Conservation (phyloP, 202 grass and related monocot genomes). For the Hordeum pubiflorum region DNA sequence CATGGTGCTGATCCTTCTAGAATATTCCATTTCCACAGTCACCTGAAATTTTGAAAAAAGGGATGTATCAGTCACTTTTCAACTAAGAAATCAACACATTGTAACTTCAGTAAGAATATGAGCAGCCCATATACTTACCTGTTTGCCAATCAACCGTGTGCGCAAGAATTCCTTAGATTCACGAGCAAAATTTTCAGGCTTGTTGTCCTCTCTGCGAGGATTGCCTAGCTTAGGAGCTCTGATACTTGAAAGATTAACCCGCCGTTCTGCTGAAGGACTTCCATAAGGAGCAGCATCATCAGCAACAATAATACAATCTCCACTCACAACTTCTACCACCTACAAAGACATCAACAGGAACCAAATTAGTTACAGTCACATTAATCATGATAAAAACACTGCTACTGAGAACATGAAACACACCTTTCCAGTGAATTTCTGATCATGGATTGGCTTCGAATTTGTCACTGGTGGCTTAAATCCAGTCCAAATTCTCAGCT, state of each 20-base stretch:
- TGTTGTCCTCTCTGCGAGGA: constrained; percentile 64
- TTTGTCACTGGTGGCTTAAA: constrained; percentile 82
- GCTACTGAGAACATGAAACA: neutral
- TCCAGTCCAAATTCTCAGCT: constrained; percentile 80
- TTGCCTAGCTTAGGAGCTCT: constrained; percentile 86
- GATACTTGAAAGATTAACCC: constrained; percentile 89
- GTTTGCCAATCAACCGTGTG: constrained; percentile 79
- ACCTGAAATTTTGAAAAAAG: constrained; percentile 44
- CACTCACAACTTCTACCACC: constrained; percentile 97
- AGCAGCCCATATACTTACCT: constrained; percentile 39
- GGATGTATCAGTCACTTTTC: neutral
- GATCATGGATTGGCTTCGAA: constrained; percentile 85
- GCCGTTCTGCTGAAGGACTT: constrained; percentile 72
- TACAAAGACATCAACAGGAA: constrained; percentile 39
- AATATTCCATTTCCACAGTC: constrained; percentile 91
- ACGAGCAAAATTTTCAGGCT: constrained; percentile 64
- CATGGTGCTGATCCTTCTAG: constrained; percentile 62
- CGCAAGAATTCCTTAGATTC: constrained; percentile 93
- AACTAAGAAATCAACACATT: neutral
- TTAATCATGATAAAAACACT: constrained; percentile 2
- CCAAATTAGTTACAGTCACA: constrained; percentile 11
- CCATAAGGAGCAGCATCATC: constrained; percentile 74
- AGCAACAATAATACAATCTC: constrained; percentile 89
- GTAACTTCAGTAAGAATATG: neutral
- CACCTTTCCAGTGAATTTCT: constrained; percentile 93